Conservation (phyloP, 805 yeast species). For the Zygoascus ofunaensis region DNA sequence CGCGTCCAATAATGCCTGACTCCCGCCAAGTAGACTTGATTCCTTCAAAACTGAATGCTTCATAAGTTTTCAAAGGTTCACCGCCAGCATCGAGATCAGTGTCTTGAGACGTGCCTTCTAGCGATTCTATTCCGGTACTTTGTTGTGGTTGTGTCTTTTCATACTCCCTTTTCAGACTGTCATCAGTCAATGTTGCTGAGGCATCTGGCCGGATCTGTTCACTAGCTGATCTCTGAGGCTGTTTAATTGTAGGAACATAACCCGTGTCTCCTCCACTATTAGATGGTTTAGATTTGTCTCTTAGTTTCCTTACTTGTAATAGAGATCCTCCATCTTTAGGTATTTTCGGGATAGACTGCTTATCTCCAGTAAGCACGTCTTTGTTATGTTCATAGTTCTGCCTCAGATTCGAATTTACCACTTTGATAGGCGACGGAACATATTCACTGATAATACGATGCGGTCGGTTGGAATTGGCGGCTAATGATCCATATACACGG, state of each 20-base stretch:
- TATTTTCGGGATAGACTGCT: not conserved
- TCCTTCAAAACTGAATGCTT: conserved; percentile 23
- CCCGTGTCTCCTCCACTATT: not conserved
- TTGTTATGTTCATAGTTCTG: conserved; percentile 1
- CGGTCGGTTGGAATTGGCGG: conserved; percentile 2
- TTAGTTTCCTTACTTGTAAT: not conserved
- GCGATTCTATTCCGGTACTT: not conserved
- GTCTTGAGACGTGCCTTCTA: not conserved
- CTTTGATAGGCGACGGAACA: conserved; percentile 5
- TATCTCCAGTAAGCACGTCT: not conserved
- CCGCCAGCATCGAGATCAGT: too few species aligned
- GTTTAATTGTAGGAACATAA: not conserved
- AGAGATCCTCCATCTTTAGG: not conserved
- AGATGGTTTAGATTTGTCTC: not conserved
- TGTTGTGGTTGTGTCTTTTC: not conserved
- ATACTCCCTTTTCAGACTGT: not conserved
- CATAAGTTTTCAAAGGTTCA: conserved; percentile 12
- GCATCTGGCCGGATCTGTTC: not conserved
- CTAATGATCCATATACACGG: not conserved
- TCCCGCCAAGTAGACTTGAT: conserved; percentile 26
- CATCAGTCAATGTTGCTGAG: too few species aligned
- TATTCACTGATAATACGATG: conserved; percentile 8
- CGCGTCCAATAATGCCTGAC: conserved; percentile 29
- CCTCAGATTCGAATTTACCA: not conserved
- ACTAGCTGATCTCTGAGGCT: not conserved